Conservation (phyloP, 2,329 filamentous ascomycete species). For the Penicillium sp. region DNA sequence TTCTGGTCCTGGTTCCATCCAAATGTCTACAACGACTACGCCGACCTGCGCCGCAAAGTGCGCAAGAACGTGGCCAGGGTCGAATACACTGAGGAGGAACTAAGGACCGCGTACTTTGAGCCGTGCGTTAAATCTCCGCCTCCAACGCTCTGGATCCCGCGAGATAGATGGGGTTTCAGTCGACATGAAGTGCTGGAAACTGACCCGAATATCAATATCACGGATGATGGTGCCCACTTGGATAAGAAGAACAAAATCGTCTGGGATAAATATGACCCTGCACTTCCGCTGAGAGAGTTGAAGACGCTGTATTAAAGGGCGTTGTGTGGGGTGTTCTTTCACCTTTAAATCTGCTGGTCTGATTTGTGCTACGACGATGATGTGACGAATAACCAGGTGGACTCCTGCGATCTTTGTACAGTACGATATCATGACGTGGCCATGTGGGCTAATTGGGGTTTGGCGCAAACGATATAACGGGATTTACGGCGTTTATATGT, state of each 20-base stretch:
- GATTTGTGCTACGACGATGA: neutral
- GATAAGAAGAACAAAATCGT: constrained; percentile 68
- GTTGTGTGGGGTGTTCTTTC: neutral
- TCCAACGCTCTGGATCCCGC: constrained; percentile 78
- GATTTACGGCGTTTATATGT: neutral
- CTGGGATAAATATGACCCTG: constrained; percentile 60
- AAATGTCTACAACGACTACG: constrained; percentile 73
- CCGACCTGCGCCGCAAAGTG: constrained; percentile 68
- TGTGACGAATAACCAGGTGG: neutral
- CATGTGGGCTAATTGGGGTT: neutral
- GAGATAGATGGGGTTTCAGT: constrained; percentile 72
- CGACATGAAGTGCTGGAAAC: constrained; percentile 76
- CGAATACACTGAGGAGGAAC: constrained; percentile 62
- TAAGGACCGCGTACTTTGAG: constrained; percentile 70
- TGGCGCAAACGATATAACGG: neutral
- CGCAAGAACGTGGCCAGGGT: constrained; percentile 59
- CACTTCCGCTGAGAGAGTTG: constrained; percentile 58
- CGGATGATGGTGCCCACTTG: constrained; percentile 71
- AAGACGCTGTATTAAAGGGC: constrained; percentile 51
- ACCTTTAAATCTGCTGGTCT: neutral
- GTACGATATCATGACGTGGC: neutral
- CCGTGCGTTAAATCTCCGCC: constrained; percentile 64
- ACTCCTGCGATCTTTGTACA: neutral
- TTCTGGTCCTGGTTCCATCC: constrained; percentile 61
- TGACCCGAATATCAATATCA: constrained; percentile 70